Conservation (phyloP, 192 early-diverging fungal genomes). For the Coemansia sp. region DNA sequence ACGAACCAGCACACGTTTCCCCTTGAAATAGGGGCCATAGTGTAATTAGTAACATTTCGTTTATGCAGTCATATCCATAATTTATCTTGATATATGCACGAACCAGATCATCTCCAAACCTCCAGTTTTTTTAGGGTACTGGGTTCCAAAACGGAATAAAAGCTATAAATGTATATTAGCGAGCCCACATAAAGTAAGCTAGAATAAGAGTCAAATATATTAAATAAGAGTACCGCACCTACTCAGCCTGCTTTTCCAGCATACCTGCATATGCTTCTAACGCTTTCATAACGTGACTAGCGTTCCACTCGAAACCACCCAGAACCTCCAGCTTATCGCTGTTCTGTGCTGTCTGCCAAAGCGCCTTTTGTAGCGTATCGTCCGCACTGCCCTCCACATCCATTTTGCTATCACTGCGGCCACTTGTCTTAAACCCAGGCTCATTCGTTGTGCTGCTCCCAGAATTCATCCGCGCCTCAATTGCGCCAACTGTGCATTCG, state of each 20-base stretch:
- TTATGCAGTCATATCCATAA: too few species aligned
- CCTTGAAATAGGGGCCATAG: too few species aligned
- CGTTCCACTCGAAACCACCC: constrained; percentile 39
- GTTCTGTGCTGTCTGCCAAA: constrained; percentile 26
- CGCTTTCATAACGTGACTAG: constrained; percentile 35
- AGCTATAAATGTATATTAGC: background rate
- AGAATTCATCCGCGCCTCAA: constrained; percentile 22
- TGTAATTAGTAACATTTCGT: too few species aligned
- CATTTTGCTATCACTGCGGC: constrained; percentile 44
- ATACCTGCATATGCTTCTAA: constrained; percentile 27
- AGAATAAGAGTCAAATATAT: background rate
- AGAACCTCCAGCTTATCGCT: constrained; percentile 5
- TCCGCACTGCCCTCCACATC: constrained; percentile 14
- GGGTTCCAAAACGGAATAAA: too few species aligned
- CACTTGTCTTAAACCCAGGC: background rate
- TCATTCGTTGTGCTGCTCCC: background rate
- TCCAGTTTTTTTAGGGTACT: too few species aligned
- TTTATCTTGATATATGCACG: too few species aligned
- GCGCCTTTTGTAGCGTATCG: constrained; percentile 24
- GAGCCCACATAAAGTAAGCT: background rate
- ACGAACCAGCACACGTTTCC: too few species aligned
- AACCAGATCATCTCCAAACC: too few species aligned
- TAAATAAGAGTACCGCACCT: background rate
- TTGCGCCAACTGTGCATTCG: constrained; percentile 36
- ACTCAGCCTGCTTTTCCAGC: constrained; percentile 3